A percentile compares a stretch with the other conserved stretches of the same genome.
These are phyloP conservation scores for Danielia reshetovae DNA, from an alignment of 805 yeast genomes.

Conservation along the genomic window DNA sequence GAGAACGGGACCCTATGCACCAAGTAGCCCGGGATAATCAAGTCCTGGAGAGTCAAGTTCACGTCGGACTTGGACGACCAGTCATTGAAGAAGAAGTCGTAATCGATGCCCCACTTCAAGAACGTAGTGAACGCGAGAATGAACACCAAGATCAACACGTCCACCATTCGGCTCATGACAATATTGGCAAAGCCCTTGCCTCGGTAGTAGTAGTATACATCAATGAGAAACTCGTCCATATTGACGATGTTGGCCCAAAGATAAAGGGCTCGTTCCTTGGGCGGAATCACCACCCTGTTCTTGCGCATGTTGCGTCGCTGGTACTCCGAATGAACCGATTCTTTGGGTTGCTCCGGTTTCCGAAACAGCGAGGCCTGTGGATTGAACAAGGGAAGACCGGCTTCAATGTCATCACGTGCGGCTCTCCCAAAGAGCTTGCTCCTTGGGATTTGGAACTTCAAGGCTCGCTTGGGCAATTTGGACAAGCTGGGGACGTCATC, in stretches of 20 bases:
- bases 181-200: constrained; percentile 85
- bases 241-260: constrained; percentile 96
- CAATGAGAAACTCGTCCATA: constrained; percentile 79
- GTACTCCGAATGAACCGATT: constrained; percentile 1
- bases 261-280: constrained; percentile 79
- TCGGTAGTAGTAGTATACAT: constrained; percentile 76
- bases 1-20: constrained; percentile 35
- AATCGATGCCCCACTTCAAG: constrained; percentile 78
- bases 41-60: constrained; percentile 28
- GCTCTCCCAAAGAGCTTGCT: not conserved
- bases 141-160: constrained; percentile 71
- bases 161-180: constrained; percentile 59
- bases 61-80: constrained; percentile 19
- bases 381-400: constrained; percentile 3
- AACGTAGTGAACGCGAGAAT: constrained; percentile 76
- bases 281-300: constrained; percentile 29
- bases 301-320: constrained; percentile 1
- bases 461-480: constrained; percentile 2
- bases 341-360: not conserved
- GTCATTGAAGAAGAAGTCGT: constrained; percentile 28
- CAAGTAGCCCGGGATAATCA: constrained; percentile 42
- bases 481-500: not conserved
- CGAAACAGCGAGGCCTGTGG: not conserved
- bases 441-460: constrained; percentile 12
- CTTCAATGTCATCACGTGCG: not conserved